Evolutionary conservation across 2,329 filamentous ascomycete genomes (phyloP), one percentile per base, ranked within the genome.

Genomic region (Atkinsonella texensis): DNA sequence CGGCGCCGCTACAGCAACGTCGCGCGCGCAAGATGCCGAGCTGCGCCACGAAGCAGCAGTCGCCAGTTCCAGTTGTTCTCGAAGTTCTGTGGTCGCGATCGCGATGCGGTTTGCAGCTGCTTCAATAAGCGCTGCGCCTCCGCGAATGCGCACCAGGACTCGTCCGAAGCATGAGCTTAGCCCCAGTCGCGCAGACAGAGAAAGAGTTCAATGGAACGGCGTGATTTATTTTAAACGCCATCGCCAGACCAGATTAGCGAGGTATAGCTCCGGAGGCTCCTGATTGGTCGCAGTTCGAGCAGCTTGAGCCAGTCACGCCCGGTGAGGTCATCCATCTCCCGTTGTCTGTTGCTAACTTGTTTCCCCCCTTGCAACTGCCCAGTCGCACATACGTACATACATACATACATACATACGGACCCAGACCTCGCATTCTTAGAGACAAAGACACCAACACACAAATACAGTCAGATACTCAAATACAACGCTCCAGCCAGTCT

Each of bases 311-410:
- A 47, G 43, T 42, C 51, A 43, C 49, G 43, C 48, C 52, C 40
- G 35, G 20, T 54, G 49, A 54, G 52, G 52, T 54, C 52, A 54
- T 54, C 39, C 46, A 53, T 48, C 39, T 17, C n/a, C 41, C 17
- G 15, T 32, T 20, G 41, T 10, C 28, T 28, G 28, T 28, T 28
- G 28, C 5, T 1, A 28, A 8, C 28, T 1, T 28, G 32, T n/a
- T 23, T 17, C 46, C 13, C 2, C 40, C 45, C 33, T 50, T 46
- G 42, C 49, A 46, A 52, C 52, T 54, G 52, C 52, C 52, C 49
- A 23, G 52, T 53, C 49, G 46, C 46, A 23, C 20, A 23, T 23
- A 23, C 20, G 20, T 23, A 4, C 20, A 23, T 23, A 4, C 20
- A 23, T 23, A 23, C 20, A 23, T 23, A 23, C 20, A 4, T 23